Percentiles rank a stretch among this genome's conserved stretches.
These are phyloP conservation scores for Collariella sp. DNA, from an alignment of 495 filamentous ascomycete genomes.

Conservation along the genomic window DNA sequence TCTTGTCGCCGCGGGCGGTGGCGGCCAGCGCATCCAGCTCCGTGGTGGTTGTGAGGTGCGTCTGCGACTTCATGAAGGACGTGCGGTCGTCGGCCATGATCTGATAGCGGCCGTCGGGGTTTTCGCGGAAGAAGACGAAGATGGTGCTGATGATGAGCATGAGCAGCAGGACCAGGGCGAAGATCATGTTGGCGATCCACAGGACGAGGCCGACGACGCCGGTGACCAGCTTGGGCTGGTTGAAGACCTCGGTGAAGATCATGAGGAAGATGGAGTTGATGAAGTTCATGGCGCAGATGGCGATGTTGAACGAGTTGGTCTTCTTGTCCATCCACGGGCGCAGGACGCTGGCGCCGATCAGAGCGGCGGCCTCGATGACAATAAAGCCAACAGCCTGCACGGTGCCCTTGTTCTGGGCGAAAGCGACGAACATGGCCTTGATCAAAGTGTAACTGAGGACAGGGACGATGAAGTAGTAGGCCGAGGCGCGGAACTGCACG, in stretches of 20 bases:
- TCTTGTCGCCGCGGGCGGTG: constrained; percentile 86
- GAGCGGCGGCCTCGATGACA: constrained; percentile 71
- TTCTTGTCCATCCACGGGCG: constrained; percentile 99
- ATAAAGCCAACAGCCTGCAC: constrained; percentile 79
- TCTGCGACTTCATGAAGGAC: constrained; percentile 97
- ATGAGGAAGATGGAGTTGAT: constrained; percentile 80
- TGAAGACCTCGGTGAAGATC: constrained; percentile 76
- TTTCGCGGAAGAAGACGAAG: constrained; percentile 83
- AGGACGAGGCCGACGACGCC: constrained; percentile 95
- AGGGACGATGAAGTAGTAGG: constrained; percentile 94
- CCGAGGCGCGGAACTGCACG: constrained; percentile 91
- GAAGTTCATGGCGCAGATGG: constrained; percentile 85
- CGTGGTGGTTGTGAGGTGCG: constrained; percentile 69
- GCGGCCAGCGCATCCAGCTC: constrained; percentile 92
- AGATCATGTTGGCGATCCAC: constrained; percentile 83
- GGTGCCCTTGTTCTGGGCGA: constrained; percentile 62
- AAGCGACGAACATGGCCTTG: constrained; percentile 86
- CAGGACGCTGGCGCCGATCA: constrained; percentile 72
- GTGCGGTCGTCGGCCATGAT: constrained; percentile 94
- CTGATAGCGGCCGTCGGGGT: constrained; percentile 92
- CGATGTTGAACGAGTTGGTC: constrained; percentile 94
- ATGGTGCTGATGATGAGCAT: constrained; percentile 79
- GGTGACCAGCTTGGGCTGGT: constrained; percentile 80
- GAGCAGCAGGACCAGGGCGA: constrained; percentile 75
- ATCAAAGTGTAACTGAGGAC: constrained; percentile 67